Evolutionary conservation across 2,329 filamentous ascomycete genomes (phyloP).

Genomic region (Fusarium domesticum): DNA sequence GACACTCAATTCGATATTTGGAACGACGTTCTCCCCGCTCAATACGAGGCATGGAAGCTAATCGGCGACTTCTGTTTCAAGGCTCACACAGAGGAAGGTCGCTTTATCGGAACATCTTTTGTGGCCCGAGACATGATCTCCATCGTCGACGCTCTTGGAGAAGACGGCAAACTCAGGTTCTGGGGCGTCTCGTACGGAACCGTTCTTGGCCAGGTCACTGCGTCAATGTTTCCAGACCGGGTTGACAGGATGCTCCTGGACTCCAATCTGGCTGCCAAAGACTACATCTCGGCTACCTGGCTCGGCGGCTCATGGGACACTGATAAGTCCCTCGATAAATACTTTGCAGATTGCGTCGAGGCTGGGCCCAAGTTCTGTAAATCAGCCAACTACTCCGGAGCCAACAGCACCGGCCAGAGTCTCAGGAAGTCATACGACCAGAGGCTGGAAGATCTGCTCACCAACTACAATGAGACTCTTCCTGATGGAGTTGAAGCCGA

Average conservation of each 20-base stretch:
- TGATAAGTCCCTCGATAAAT: conserved; percentile 10
- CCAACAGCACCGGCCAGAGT: conserved; percentile 8
- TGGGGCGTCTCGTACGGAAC: conserved; percentile 26
- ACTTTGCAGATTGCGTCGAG: conserved; percentile 16
- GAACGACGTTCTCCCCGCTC: neutral
- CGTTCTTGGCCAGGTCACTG: conserved; percentile 9
- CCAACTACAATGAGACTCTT: neutral
- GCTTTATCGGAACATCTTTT: conserved; percentile 30
- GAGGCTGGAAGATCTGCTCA: conserved; percentile 9
- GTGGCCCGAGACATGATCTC: conserved; percentile 37
- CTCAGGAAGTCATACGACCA: conserved; percentile 3
- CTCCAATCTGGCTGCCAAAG: conserved; percentile 9
- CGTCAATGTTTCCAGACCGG: conserved; percentile 13
- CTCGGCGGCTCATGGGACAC: conserved; percentile 11
- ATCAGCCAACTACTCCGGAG: conserved; percentile 15
- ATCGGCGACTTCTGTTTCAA: conserved; percentile 7
- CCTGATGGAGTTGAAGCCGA: neutral
- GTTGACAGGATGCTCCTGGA: conserved; percentile 15
- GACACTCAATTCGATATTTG: neutral
- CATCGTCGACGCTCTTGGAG: conserved; percentile 35
- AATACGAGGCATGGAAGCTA: neutral
- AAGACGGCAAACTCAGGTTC: conserved; percentile 32
- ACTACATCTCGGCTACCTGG: conserved; percentile 9
- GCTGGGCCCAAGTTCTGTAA: conserved; percentile 11
- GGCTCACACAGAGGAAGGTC: conserved; percentile 19